phyloP scores from a whole-genome alignment of 78 protist species.

The Thecamonas trahens region DNA sequence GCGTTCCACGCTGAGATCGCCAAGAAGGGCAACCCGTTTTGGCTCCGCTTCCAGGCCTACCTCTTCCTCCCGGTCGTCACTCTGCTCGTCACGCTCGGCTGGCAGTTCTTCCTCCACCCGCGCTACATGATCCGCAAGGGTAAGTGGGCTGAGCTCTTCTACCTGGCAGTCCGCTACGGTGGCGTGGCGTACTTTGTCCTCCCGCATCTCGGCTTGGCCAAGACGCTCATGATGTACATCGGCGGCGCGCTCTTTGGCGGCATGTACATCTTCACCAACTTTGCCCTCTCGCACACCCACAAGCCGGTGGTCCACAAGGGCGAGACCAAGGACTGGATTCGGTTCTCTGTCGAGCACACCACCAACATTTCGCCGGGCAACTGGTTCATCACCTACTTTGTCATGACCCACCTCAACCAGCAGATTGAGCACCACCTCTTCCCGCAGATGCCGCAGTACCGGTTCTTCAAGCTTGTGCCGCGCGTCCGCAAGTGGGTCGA shows the following conservation, averaged over 20 bases:
- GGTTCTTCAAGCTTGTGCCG: not conserved
- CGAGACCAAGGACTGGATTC: not conserved
- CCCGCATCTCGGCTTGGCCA: too few species aligned
- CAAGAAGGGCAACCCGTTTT: not conserved
- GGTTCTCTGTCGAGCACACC: constrained; percentile 16
- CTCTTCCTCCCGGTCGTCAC: not conserved
- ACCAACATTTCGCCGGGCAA: not conserved
- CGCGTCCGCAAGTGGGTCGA: not conserved
- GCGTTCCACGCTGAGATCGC: not conserved
- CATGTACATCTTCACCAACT: not conserved
- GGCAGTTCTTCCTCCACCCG: constrained; percentile 22
- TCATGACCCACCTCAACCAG: too few species aligned
- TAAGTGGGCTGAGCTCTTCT: not conserved
- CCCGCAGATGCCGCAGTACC: constrained; percentile 9
- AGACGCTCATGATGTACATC: not conserved
- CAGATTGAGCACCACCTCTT: constrained; percentile 23
- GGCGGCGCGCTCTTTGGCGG: not conserved
- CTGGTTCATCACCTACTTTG: constrained; percentile 11
- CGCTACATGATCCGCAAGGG: not conserved
- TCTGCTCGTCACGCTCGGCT: constrained; percentile 14
- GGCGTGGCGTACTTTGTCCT: too few species aligned
- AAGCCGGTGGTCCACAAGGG: not conserved
- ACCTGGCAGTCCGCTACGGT: constrained; percentile 3
- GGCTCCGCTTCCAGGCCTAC: constrained; percentile 3
- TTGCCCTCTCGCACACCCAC: constrained; percentile 8